These are phyloP conservation scores for Eucalyptus erythrocorys DNA, from an alignment of 345 rosid genomes.

Conservation along the genomic window DNA sequence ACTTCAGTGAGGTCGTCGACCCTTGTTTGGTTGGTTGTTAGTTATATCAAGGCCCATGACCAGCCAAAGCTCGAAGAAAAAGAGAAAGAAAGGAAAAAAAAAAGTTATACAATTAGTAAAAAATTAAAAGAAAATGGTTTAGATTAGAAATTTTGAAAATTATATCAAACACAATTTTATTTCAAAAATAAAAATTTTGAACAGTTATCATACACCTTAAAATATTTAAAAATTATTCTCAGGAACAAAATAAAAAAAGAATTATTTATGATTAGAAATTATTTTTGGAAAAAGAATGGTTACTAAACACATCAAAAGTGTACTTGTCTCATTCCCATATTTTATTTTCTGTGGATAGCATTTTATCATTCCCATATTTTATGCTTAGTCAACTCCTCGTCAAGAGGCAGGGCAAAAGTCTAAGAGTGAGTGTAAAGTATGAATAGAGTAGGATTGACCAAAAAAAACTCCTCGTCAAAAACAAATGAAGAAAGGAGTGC, in stretches of 20 bases:
- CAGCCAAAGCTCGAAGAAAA: rapidly evolving
- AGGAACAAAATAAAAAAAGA: rapidly evolving
- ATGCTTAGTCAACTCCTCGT: background rate
- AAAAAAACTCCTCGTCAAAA: background rate
- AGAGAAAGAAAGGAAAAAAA: too few species aligned
- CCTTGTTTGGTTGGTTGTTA: rapidly evolving
- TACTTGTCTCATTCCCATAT: background rate
- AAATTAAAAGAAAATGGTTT: too few species aligned
- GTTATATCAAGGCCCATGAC: rapidly evolving
- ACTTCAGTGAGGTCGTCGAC: rapidly evolving
- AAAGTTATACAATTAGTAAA: rapidly evolving
- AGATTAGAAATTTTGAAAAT: too few species aligned
- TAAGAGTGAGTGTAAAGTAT: too few species aligned
- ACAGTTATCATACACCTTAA: rapidly evolving
- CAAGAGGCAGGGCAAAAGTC: too few species aligned
- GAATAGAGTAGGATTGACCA: too few species aligned
- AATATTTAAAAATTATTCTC: rapidly evolving
- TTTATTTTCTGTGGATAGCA: background rate
- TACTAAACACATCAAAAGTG: rapidly evolving
- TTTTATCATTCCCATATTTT: background rate
- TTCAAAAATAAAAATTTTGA: rapidly evolving
- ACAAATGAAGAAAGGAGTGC: background rate
- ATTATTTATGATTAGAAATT: rapidly evolving
- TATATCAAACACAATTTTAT: too few species aligned
- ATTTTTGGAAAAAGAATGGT: rapidly evolving